Conservation (phyloP, 495 filamentous ascomycete species). For the Collariella sp. region DNA sequence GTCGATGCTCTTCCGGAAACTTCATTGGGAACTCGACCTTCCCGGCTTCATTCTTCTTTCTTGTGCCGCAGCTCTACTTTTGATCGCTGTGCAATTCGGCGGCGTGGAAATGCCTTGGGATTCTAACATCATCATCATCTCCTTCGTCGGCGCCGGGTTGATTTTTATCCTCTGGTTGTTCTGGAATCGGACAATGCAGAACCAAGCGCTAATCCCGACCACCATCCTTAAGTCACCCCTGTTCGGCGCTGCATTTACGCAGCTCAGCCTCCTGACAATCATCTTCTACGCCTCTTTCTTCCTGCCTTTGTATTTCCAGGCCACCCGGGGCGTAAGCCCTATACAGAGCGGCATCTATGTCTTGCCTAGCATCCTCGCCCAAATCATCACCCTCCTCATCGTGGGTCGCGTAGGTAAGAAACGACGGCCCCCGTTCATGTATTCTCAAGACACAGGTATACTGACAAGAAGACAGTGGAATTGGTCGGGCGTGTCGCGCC, state of each 20-base stretch:
- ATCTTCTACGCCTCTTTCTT: conserved; percentile 56
- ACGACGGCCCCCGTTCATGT: conserved; percentile 16
- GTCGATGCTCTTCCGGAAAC: conserved; percentile 21
- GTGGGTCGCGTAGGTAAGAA: conserved; percentile 39
- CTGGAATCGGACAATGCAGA: conserved; percentile 51
- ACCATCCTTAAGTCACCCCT: conserved; percentile 53
- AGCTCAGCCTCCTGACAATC: conserved; percentile 41
- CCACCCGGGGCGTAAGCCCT: conserved; percentile 44
- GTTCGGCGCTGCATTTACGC: conserved; percentile 46
- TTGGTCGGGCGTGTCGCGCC: conserved; percentile 52
- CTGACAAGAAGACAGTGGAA: conserved; percentile 28
- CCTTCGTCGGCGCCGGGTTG: conserved; percentile 53
- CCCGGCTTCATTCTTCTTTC: conserved; percentile 56
- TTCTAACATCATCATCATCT: conserved; percentile 52
- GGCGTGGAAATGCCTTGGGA: conserved; percentile 58
- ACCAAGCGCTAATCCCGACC: conserved; percentile 59
- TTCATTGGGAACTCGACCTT: conserved; percentile 56
- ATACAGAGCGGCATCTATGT: conserved; percentile 46
- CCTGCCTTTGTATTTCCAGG: conserved; percentile 65
- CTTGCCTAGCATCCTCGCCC: conserved; percentile 37
- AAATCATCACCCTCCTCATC: conserved; percentile 40
- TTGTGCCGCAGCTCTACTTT: conserved; percentile 55
- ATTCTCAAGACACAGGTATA: conserved; percentile 5
- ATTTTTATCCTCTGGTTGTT: conserved; percentile 50
- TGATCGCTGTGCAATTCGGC: conserved; percentile 74